Conservation (phyloP, 2,329 filamentous ascomycete genomes). For the Cladophialophora psammophila region DNA sequence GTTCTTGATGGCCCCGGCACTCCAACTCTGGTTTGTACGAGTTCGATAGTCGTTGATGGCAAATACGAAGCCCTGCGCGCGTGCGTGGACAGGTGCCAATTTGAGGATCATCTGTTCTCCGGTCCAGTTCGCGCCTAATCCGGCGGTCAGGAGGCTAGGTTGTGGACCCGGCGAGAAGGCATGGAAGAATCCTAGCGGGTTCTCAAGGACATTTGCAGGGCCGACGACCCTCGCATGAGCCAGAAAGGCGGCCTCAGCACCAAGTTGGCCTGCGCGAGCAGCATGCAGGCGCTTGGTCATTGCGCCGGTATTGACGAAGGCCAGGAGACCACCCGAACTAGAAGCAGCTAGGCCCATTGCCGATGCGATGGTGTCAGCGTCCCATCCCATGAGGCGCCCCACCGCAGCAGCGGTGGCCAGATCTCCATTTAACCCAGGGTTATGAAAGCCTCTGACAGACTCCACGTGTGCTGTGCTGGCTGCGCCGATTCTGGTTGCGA, state of each 20-base stretch:
- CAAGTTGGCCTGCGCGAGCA: conserved; percentile 4
- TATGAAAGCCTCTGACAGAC: background rate
- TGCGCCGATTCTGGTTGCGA: conserved; percentile 1
- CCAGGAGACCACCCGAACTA: background rate
- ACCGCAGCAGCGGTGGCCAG: conserved; percentile 4
- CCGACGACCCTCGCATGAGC: conserved; percentile 1
- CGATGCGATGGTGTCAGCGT: conserved; percentile 6
- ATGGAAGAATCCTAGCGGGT: background rate
- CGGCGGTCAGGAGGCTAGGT: background rate
- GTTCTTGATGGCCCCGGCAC: background rate
- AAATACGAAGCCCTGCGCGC: background rate
- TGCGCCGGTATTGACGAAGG: conserved; percentile 6
- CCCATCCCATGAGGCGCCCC: background rate
- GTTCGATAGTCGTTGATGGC: conserved; percentile 4
- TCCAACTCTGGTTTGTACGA: background rate
- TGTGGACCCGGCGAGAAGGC: conserved; percentile 4
- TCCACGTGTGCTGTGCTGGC: background rate
- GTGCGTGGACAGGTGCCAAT: conserved; percentile 1
- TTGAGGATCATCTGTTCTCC: conserved; percentile 6
- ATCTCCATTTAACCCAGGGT: background rate
- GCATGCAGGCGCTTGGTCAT: conserved; percentile 7
- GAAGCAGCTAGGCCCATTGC: background rate
- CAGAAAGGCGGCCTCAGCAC: background rate
- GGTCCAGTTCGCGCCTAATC: background rate
- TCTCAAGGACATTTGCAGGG: conserved; percentile 1